Conservation (phyloP, 306 rosid species). For the Prunus davidiana region DNA sequence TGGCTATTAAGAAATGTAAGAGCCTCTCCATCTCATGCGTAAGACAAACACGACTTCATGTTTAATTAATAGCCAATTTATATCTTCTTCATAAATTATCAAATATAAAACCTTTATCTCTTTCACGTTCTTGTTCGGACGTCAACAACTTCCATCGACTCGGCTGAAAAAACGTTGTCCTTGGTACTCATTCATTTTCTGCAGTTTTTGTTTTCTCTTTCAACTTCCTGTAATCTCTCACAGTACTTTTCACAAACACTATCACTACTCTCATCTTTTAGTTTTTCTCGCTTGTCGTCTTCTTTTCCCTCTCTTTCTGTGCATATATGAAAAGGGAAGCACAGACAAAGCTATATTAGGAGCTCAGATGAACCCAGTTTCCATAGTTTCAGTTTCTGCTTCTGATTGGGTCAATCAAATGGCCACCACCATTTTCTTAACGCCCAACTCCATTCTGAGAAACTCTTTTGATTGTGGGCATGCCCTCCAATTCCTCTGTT, state of each 20-base stretch:
- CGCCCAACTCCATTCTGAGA: slow-evolving; percentile 12
- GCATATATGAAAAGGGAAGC: not conserved
- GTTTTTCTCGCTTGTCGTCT: not conserved
- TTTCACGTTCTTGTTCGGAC: not conserved
- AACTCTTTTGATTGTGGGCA: slow-evolving; percentile 25
- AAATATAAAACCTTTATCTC: not conserved
- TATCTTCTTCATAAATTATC: too few species aligned
- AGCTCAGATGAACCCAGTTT: slow-evolving; percentile 3
- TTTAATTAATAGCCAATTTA: too few species aligned
- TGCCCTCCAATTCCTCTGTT: slow-evolving; percentile 22
- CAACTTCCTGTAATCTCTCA: not conserved
- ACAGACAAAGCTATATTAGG: not conserved
- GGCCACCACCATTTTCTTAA: slow-evolving; percentile 21
- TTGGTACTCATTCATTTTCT: not conserved
- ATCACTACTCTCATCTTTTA: not conserved
- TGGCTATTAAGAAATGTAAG: too few species aligned
- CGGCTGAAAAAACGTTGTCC: not conserved
- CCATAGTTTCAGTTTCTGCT: not conserved
- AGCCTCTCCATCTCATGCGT: too few species aligned
- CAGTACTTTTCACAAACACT: not conserved
- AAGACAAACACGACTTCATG: too few species aligned
- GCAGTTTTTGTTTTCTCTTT: not conserved
- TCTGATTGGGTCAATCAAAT: slow-evolving; percentile 15
- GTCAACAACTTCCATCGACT: not conserved
- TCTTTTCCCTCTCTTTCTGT: not conserved